Conservation (phyloP, 2,329 filamentous ascomycete genomes). For the Penicillium griseofulvum region DNA sequence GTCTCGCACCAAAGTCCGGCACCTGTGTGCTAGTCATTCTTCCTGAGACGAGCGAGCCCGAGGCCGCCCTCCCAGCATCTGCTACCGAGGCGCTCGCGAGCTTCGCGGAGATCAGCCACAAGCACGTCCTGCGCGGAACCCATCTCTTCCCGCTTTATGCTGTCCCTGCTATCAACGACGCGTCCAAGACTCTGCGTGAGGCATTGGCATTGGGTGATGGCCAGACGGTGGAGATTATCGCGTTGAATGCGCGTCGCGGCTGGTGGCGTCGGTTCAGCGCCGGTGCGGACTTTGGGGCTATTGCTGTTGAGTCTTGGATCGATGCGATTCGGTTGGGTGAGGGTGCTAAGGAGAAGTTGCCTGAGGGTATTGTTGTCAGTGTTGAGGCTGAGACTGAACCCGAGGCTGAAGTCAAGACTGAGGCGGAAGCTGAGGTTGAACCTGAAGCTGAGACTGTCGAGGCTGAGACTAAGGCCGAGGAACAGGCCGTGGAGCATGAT, state of each 20-base stretch:
- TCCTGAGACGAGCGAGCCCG: conserved; percentile 52
- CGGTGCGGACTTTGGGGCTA: conserved; percentile 49
- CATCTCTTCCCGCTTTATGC: conserved; percentile 81
- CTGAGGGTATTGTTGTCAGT: conserved; percentile 55
- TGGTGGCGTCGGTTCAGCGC: conserved; percentile 77
- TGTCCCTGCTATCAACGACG: conserved; percentile 63
- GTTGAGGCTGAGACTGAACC: conserved; percentile 23
- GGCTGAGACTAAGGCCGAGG: conserved; percentile 30
- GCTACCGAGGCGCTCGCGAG: conserved; percentile 57
- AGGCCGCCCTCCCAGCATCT: conserved; percentile 45
- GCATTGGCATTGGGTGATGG: conserved; percentile 60
- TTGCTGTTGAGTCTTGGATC: conserved; percentile 77
- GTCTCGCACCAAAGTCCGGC: conserved; percentile 70
- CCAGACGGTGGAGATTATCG: conserved; percentile 66
- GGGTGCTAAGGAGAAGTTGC: conserved; percentile 72
- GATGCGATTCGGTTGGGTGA: conserved; percentile 90
- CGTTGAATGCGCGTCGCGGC: conserved; percentile 76
- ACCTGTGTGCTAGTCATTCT: conserved; percentile 80
- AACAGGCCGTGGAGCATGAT: conserved; percentile 44
- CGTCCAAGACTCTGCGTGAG: conserved; percentile 54
- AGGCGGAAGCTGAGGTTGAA: conserved; percentile 37
- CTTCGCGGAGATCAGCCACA: conserved; percentile 72
- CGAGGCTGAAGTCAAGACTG: conserved; percentile 24
- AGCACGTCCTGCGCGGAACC: conserved; percentile 64
- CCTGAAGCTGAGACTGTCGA: conserved; percentile 22